phyloP scores from a whole-genome alignment of 495 filamentous ascomycete genomes.

The Talaromyces stipitatus region DNA sequence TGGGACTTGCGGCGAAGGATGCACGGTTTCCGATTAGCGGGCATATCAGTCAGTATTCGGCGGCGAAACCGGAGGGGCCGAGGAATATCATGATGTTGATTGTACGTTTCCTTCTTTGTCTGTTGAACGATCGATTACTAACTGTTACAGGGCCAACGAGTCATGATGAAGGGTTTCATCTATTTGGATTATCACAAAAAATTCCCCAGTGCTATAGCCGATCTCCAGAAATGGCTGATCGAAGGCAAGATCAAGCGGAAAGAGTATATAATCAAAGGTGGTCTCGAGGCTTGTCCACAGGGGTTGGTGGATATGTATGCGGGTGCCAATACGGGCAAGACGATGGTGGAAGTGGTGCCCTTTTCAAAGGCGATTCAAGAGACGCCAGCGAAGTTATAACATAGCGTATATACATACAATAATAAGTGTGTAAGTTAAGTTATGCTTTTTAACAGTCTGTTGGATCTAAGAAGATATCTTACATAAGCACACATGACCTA shows the following conservation, averaged over 20 bases:
- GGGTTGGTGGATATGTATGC: slow-evolving; percentile 41
- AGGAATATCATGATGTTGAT: slow-evolving; percentile 43
- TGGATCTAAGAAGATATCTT: no score
- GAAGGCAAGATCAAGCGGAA: slow-evolving; percentile 51
- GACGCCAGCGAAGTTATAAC: no score
- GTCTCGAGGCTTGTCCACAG: slow-evolving; percentile 41
- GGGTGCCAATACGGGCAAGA: slow-evolving; percentile 46
- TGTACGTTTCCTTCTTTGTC: slow-evolving; percentile 23
- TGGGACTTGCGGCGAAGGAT: slow-evolving; percentile 37
- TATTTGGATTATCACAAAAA: slow-evolving; percentile 44
- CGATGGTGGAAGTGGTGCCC: slow-evolving; percentile 41
- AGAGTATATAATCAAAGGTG: slow-evolving; percentile 46
- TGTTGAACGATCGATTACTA: slow-evolving; percentile 5
- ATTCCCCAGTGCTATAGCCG: slow-evolving; percentile 34
- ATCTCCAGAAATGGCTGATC: slow-evolving; percentile 40
- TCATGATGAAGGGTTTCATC: slow-evolving; percentile 50
- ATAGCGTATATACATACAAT: no score
- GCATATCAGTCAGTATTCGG: slow-evolving; percentile 47
- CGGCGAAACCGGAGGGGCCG: slow-evolving; percentile 36
- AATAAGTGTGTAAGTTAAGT: no score
- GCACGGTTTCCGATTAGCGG: slow-evolving; percentile 47
- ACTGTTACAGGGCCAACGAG: slow-evolving; percentile 33
- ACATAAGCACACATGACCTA: background rate
- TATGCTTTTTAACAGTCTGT: background rate
- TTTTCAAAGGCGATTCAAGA: slow-evolving; percentile 20